Percentiles rank a stretch among this genome's conserved stretches.
phyloP scores from a whole-genome alignment of 179 eudicot species.

The Actinidia arguta region DNA sequence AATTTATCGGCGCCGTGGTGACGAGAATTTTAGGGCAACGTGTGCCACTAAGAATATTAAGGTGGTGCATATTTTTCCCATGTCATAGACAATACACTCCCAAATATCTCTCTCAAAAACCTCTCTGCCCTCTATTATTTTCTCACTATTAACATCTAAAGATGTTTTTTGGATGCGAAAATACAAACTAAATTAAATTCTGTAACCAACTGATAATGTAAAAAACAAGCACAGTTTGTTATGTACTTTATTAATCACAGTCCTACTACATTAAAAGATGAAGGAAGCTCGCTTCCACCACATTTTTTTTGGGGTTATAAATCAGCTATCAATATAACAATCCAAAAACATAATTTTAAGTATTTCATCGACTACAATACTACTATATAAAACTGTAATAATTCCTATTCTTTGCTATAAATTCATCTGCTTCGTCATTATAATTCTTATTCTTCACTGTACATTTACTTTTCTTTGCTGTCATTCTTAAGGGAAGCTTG shows the following conservation, averaged over 20 bases:
- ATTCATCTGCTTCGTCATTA: not conserved
- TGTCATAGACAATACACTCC: no score
- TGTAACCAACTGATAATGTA: not conserved
- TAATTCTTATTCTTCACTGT: not conserved
- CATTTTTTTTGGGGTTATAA: no score
- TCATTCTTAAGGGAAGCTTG: no score
- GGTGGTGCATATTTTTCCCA: no score
- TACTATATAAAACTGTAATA: not conserved
- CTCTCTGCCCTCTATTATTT: no score
- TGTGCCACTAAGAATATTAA: no score
- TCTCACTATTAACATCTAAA: constrained; percentile 1
- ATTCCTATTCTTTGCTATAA: not conserved
- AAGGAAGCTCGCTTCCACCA: not conserved
- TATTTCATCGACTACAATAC: not conserved
- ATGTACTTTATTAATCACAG: not conserved
- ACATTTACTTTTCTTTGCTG: not conserved
- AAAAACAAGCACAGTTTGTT: not conserved
- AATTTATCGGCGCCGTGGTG: no score
- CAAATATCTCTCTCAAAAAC: no score
- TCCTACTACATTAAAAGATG: not conserved
- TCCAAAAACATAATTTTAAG: not conserved
- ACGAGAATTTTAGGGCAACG: no score
- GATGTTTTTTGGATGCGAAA: no score
- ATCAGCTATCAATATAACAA: not conserved
- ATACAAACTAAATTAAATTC: no score